Base-by-base conservation (phyloP, 2,329 filamentous ascomycete species). In the Alternaria viburni region DNA sequence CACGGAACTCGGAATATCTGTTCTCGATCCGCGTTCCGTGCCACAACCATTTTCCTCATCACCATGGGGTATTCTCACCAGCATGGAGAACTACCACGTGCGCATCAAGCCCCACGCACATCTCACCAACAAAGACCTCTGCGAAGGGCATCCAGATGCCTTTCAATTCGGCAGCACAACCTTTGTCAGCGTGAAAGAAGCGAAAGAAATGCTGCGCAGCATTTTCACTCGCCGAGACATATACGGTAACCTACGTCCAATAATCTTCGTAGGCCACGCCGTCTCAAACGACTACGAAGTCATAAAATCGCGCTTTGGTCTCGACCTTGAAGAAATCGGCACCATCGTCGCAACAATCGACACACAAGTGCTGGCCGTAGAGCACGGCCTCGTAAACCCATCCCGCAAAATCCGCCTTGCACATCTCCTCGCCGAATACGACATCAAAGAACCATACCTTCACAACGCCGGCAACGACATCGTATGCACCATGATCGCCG, bases 251-350 rank as follows among this genome's bases (percentile, higher is more conserved):
- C 43, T 43, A 1, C 63, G 66, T 2, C 69, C 68, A 0, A 47
- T 73, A 17, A 66, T 74, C 2, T 67, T 74, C 49, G n/a, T 74
- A 0, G 72, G 72, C 6, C 70, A 74, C 19, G 72, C 66, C 5
- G 54, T 72, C 0, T 59, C 61, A 3, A 69, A 69, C 17, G 69
- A 74, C 47, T 49, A 60, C 12, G 43, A 56, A n/a, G 46, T 59
- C n/a, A 52, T 73, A 15, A 68, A 66, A 21, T 21, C 68, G 23
- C 44, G 65, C 5, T 62, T 73, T 10, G 64, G 60, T 4, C 25
- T 74, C 8, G 67, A 74, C 26, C 26, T 72, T 3, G 36, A 58
- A 4, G 41, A 19, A 8, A 28, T 68, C 6, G 67, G 61, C 2
- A 54, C 32, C 10, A 47, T 74, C 15, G 58, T 68, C n/a, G 50